Percentiles rank a stretch among this genome's conserved stretches.
These are phyloP conservation scores for Boletus rubroflammeus DNA, from an alignment of 768 basidiomycete species.

Conservation along the genomic window DNA sequence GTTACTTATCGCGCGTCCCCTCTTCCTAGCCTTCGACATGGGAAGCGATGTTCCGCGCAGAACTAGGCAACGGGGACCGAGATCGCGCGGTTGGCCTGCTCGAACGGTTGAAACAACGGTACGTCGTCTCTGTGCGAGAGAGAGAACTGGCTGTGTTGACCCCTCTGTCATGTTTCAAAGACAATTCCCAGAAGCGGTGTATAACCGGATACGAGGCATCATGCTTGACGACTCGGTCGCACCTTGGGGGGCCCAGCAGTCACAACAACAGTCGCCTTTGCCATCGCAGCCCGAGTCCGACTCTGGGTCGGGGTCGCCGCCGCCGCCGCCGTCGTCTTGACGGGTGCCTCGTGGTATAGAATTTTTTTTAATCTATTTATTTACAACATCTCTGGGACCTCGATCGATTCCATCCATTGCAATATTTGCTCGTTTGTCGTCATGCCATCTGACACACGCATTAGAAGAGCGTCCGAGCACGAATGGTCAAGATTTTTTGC, in stretches of 20 bases:
- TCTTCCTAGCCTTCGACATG: constrained; percentile 74
- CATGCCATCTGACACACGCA: background rate
- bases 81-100: constrained; percentile 67
- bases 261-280: constrained; percentile 6
- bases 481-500: background rate
- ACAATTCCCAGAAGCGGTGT: constrained; percentile 75
- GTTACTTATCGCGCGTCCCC: background rate
- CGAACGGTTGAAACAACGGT: constrained; percentile 71
- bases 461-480: background rate
- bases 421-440: background rate
- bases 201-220: constrained; percentile 75
- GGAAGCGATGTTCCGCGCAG: constrained; percentile 94
- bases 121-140: constrained; percentile 4
- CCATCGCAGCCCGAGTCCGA: constrained; percentile 13
- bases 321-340: background rate
- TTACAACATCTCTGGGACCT: background rate
- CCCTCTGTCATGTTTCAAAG: too few relatives aligned
- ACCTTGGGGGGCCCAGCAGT: constrained; percentile 31
- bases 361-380: too few relatives aligned
- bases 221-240: constrained; percentile 66
- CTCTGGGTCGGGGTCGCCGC: too few relatives aligned
- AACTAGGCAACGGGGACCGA: constrained; percentile 74
- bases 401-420: too few relatives aligned
- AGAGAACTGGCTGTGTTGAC: background rate
- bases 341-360: background rate